Base-by-base conservation (phyloP, 2,329 filamentous ascomycete genomes). In the Ophiostoma himal-ulmi region DNA sequence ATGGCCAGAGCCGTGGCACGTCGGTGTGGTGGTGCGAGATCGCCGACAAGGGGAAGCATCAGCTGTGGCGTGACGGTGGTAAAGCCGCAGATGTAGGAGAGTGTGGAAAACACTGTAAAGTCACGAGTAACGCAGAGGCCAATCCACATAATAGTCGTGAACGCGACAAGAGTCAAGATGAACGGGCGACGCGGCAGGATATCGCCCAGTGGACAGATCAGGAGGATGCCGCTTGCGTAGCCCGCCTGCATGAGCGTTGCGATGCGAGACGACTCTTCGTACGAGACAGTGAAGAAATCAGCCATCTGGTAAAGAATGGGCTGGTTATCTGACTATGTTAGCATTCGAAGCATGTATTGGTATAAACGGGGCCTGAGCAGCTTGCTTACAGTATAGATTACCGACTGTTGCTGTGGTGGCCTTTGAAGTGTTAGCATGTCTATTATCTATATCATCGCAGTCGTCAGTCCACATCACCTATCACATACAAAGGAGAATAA, bases 11-110 rank as follows among this genome's bases (percentile, higher is more conserved):
- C 87, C 36, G 88, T 86, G 0, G 91, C 90, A 14, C 90, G 87
- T 37, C 89, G 85, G 60, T 88, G 81, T 0, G 86, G 82, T 0
- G 91, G 91, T 0, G 92, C 91, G 22, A 94, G 87, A 75, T 94
- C 91, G 1, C 91, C 90, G 0, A 94, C 91, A 0, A 95, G 82
- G 0, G 92, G 92, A 20, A 95, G 87, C 90, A 95, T 92, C 70
- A 90, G 81, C 78, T 90, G 88, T 14, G 91, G 92, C 3, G 92
- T 94, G 1, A 94, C 91, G 0, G 91, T 95, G 1, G 90, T 89
- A n/a, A 91, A 80, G n/a, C 89, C 88, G 13, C 87, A 88, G 69
- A 94, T 80, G 79, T 91, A 94, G 5, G 89, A 92, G 22, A 94
- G 82, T 1, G 83, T 88, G 0, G 86, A 83, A 78, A 95, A 94